Evolutionary conservation across 148 eudicot species (phyloP).

Genomic region (Rhododendron henanense): DNA sequence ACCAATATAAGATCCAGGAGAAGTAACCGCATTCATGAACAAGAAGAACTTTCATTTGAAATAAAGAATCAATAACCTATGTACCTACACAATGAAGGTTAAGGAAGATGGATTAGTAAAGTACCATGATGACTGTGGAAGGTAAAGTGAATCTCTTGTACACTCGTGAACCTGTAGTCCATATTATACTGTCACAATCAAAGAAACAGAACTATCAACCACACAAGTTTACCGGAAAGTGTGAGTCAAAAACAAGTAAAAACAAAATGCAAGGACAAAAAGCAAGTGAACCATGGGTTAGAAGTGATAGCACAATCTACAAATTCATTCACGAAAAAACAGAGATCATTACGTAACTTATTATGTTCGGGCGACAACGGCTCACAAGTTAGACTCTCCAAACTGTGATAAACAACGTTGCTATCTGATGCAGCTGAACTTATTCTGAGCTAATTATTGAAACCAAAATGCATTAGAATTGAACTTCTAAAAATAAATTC

Average conservation of each 20-base stretch:
- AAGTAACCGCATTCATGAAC: neutral
- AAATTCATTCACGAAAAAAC: neutral
- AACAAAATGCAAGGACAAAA: neutral
- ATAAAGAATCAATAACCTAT: neutral
- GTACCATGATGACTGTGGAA: conserved; percentile 71
- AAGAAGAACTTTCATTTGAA: neutral
- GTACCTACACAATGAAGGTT: neutral
- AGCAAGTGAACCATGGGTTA: neutral
- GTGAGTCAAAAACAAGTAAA: neutral
- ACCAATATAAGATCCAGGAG: neutral
- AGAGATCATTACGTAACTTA: neutral
- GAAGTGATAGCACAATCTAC: neutral
- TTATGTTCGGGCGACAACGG: neutral
- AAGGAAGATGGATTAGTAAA: neutral
- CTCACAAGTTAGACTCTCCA: neutral
- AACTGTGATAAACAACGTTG: neutral
- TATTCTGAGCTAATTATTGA: neutral
- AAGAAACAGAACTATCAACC: neutral
- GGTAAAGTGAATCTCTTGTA: conserved; percentile 81
- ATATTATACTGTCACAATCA: conserved; percentile 64
- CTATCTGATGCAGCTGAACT: neutral
- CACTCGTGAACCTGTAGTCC: conserved; percentile 79
- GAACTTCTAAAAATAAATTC: neutral
- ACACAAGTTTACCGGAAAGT: neutral
- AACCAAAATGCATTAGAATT: neutral